phyloP scores from a whole-genome alignment of 805 yeast species.

The Saccharomycopsis sp. region DNA sequence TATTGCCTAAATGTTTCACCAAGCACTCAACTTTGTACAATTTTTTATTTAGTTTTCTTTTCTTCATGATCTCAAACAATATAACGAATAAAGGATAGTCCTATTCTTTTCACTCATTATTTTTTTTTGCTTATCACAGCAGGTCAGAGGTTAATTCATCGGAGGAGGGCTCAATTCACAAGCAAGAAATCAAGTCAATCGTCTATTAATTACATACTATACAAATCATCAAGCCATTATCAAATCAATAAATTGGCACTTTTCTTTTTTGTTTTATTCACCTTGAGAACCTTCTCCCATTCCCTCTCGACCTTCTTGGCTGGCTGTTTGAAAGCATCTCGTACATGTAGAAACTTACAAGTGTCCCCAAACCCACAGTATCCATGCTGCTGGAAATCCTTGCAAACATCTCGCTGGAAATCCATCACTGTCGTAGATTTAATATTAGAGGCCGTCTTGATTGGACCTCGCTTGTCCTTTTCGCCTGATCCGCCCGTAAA shows the following conservation, averaged over 20 bases:
- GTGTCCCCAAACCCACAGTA: conserved; percentile 97
- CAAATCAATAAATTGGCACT: not conserved
- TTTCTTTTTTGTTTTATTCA: conserved; percentile 24
- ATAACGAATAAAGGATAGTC: conserved; percentile 1
- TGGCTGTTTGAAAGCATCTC: conserved; percentile 70
- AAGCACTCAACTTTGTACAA: conserved; percentile 2
- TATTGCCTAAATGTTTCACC: conserved; percentile 12
- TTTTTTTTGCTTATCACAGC: not conserved
- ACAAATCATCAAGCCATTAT: not conserved
- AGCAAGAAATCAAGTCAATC: not conserved
- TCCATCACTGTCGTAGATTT: conserved; percentile 68
- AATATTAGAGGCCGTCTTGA: conserved; percentile 41
- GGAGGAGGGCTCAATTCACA: no score
- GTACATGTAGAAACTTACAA: conserved; percentile 85
- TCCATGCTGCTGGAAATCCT: conserved; percentile 85
- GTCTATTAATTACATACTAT: not conserved
- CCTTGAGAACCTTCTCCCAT: conserved; percentile 45
- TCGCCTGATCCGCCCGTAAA: conserved; percentile 21
- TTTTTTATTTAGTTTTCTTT: conserved; percentile 1
- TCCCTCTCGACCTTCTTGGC: conserved; percentile 63
- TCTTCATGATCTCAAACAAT: conserved; percentile 2
- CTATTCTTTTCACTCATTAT: conserved; percentile 12
- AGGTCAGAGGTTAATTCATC: not conserved
- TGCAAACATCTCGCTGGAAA: conserved; percentile 90
- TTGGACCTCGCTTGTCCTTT: conserved; percentile 32